Base-by-base conservation (phyloP, 768 basidiomycete genomes). In the Leucosporidium scottii region DNA sequence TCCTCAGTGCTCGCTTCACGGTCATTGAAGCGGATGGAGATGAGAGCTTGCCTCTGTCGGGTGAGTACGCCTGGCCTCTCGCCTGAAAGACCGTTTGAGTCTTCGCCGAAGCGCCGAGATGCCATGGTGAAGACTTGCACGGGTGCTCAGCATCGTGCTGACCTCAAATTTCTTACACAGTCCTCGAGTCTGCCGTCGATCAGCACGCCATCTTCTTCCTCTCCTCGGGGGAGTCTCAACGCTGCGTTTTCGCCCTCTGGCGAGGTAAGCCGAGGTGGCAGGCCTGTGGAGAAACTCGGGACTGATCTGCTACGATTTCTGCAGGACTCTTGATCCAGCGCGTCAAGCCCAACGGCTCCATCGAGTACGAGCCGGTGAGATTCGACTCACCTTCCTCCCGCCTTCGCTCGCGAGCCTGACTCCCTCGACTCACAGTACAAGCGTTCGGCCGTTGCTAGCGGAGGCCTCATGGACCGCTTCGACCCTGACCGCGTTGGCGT, bases 131-230 rank as follows among this genome's bases (percentile, higher is more conserved):
- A n/a, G n/a, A n/a, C n/a, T n/a, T n/a, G n/a, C n/a, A n/a, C n/a
- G n/a, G n/a, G n/a, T n/a, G n/a, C n/a, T n/a, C n/a, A n/a, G n/a
- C n/a, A n/a, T n/a, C n/a, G n/a, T 51, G 6, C 10, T 49, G 10
- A 60, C 59, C 30, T 59, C 9, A 5, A 23, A 7, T 39, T 9
- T 12, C 20, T 15, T 4, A 30, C 18, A 5, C 47, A 65, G 74
- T 73, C 20, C 71, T 76, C 64, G 75, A 76, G 47, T 30, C 59
- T 10, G 75, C 74, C 5, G 65, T 71, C 25, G 75, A 76, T 48
- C 69, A 72, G 55, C 71, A 71, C 39, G 71, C 69, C n/a, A 73
- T 69, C 25, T 70, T 71, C 61, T 76, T 76, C 74, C 66, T 76
- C 18, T 67, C 66, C 0, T 71, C 68, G 15, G 70, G 64, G 63